A percentile compares a stretch with the other conserved stretches of the same genome.
phyloP scores from a whole-genome alignment of 75 land plant species.

The Cupressus sempervirens region DNA sequence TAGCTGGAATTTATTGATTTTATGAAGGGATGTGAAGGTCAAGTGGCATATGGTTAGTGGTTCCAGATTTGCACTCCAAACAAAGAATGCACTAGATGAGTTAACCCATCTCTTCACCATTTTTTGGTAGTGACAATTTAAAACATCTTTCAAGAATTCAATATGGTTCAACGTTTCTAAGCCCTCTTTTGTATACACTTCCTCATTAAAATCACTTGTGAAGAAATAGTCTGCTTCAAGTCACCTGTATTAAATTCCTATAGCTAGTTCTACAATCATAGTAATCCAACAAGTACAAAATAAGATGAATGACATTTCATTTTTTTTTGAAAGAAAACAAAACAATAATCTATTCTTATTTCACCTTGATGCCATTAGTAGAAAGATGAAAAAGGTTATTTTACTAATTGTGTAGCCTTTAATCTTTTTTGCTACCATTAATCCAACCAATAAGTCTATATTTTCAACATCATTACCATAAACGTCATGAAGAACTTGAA shows the following conservation, averaged over 20 bases:
- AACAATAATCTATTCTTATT: neutral
- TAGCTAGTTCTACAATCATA: neutral
- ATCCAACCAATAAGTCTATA: conserved; percentile 54
- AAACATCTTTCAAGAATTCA: conserved; percentile 60
- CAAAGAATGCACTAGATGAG: conserved; percentile 56
- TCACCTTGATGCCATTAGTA: conserved; percentile 41
- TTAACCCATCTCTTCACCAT: conserved; percentile 53
- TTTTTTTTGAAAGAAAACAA: neutral
- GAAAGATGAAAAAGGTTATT: conserved; percentile 60
- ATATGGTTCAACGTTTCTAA: conserved; percentile 73
- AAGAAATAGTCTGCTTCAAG: conserved; percentile 68
- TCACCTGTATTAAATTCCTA: conserved; percentile 31
- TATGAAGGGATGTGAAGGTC: conserved; percentile 28
- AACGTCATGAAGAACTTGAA: conserved; percentile 39
- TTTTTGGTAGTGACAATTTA: conserved; percentile 52
- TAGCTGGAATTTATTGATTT: no score
- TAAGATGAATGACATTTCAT: no score
- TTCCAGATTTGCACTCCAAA: conserved; percentile 44
- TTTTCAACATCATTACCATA: conserved; percentile 68
- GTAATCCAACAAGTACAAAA: neutral
- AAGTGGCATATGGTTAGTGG: conserved; percentile 23
- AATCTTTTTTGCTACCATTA: conserved; percentile 67
- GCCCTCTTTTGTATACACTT: conserved; percentile 60
- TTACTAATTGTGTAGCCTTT: conserved; percentile 66
- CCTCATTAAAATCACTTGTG: conserved; percentile 50